Base-by-base conservation (phyloP, 1,284 basidiomycete genomes). In the Fomitiporia mediterranea region DNA sequence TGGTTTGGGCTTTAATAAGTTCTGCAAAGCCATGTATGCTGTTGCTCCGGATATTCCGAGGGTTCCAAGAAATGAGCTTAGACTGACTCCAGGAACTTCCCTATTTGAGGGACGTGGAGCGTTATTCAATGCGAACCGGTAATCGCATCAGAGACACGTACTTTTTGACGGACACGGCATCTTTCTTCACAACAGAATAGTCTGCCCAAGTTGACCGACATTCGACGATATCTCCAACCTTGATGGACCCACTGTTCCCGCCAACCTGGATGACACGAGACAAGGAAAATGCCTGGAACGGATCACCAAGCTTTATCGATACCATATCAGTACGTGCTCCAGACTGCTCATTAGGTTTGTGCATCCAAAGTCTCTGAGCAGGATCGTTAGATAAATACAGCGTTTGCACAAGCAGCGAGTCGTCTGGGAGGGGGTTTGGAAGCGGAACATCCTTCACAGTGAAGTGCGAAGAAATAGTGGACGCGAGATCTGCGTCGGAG, bases 11-110 rank as follows among this genome's bases (percentile, higher is more conserved):
- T 71, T 60, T 47, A 65, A 65, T 35, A 71, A 61, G 11, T 68
- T 68, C 50, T 63, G 62, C 9, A 70, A 63, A 23, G 71, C 72
- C 58, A 63, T 62, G 56, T 64, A 70, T 19, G 69, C 70, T 9
- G 69, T 70, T 27, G 67, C 53, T 11, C 64, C 60, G 9, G 62
- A 60, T 56, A 67, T 51, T 21, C 69, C 69, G 42, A 69, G 60
- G 6, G 57, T 48, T 27, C 62, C 62, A 17, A 69, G 58, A 11
- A 59, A 63, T 38, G 69, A 57, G 35, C 39, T 62, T 46, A 32
- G 64, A 60, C 37, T 60, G 44, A 53, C 48, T 48, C 53, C 49
- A 37, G 53, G 34, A 9, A 55, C 19, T 28, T 46, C n/a, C 17
- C 56, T 61, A 51, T 21, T n/a, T n/a, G n/a, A n/a, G n/a, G 9